Conservation (phyloP, 208 protist species). For the Trypanosomatidae sp. region DNA sequence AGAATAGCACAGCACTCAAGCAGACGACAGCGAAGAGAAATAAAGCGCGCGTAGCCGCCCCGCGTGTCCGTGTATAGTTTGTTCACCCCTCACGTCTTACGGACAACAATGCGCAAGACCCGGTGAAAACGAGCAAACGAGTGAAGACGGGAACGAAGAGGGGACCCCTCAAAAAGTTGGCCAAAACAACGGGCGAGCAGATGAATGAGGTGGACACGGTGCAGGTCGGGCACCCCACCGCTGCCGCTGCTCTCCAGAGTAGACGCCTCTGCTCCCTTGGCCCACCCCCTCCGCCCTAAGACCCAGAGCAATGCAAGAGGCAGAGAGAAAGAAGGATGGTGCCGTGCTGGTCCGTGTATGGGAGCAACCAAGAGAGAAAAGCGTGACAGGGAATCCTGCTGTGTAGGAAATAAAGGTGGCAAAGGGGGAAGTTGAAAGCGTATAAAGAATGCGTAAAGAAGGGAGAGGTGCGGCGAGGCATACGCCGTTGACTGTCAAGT, state of each 20-base stretch:
- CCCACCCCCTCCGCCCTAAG: not conserved
- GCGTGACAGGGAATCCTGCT: not conserved
- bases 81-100: not conserved
- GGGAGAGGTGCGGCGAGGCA: too few species aligned
- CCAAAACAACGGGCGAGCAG: not conserved
- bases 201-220: not conserved
- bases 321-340: not conserved
- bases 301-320: not conserved
- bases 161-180: not conserved
- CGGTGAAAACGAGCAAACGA: not conserved
- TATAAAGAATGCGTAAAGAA: not conserved
- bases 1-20: not conserved
- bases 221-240: not conserved
- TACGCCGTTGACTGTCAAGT: not conserved
- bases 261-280: not conserved
- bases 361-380: not conserved
- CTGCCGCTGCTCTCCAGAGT: not conserved
- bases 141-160: not conserved
- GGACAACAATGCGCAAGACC: not conserved
- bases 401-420: not conserved
- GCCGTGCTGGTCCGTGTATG: not conserved
- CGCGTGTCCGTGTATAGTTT: not conserved
- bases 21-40: constrained; percentile 3
- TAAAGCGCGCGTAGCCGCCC: not conserved
- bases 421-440: not conserved